phyloP scores from a whole-genome alignment of 306 rosid species.

The Medicago truncatula region DNA sequence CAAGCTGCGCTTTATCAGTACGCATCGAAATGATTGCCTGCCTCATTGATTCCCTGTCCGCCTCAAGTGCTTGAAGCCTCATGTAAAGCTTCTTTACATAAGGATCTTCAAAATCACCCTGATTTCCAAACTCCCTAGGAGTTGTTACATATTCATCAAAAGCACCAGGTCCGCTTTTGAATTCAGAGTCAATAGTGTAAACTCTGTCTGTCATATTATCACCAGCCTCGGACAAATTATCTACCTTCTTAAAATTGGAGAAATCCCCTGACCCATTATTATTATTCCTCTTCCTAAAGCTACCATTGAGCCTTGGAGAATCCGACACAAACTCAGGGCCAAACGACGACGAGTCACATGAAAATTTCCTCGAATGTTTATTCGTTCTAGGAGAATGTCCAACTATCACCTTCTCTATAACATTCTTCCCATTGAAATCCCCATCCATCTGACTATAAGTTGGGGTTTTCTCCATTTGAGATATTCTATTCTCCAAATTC shows the following conservation, averaged over 20 bases:
- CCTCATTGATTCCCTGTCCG: constrained; percentile 98
- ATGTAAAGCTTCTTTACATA: constrained; percentile 78
- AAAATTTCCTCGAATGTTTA: constrained; percentile 62
- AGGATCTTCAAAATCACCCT: constrained; percentile 64
- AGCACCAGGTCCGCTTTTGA: constrained; percentile 58
- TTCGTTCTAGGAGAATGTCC: constrained; percentile 75
- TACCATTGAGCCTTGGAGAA: constrained; percentile 56
- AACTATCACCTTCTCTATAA: constrained; percentile 78
- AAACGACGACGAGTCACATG: constrained; percentile 64
- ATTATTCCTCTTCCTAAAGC: constrained; percentile 69
- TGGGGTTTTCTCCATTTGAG: constrained; percentile 78
- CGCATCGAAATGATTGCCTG: constrained; percentile 91
- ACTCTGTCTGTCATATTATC: constrained; percentile 82
- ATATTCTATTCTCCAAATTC: constrained; percentile 76
- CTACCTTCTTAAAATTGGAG: constrained; percentile 62
- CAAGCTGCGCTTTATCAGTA: constrained; percentile 88
- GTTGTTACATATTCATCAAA: constrained; percentile 55
- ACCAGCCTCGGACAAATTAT: constrained; percentile 72
- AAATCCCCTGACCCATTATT: constrained; percentile 55
- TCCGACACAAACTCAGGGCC: constrained; percentile 55
- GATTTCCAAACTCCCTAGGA: constrained; percentile 58
- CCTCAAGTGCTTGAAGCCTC: constrained; percentile 98
- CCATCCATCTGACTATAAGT: constrained; percentile 67
- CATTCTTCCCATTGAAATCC: constrained; percentile 54
- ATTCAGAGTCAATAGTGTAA: constrained; percentile 83